phyloP scores from a whole-genome alignment of 352 stramenopile species.

The Phytophthora rubi region DNA sequence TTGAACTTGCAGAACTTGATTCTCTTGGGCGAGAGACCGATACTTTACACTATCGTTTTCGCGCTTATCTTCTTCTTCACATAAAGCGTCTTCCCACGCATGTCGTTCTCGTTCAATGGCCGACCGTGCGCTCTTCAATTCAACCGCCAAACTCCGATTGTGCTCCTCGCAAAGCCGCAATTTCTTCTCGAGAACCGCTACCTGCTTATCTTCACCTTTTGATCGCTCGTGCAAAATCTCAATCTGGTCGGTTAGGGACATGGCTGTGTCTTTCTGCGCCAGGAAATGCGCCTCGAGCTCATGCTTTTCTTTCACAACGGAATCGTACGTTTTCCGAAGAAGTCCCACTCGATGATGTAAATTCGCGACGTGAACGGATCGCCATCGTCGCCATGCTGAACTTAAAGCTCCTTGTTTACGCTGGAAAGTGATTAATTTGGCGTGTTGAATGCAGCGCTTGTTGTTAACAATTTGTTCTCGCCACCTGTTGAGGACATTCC shows the following conservation, averaged over 20 bases:
- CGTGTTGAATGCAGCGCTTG: conserved; percentile 31
- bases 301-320: conserved; percentile 42
- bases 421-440: conserved; percentile 28
- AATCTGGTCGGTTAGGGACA: conserved; percentile 53
- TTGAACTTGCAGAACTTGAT: conserved; percentile 32
- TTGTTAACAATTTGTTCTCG: conserved; percentile 12
- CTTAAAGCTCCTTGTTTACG: conserved; percentile 18
- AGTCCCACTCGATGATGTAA: conserved; percentile 28
- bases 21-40: conserved; percentile 44
- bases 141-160: conserved; percentile 25
- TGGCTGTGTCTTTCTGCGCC: conserved; percentile 41
- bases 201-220: conserved; percentile 36
- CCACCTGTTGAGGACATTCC: conserved; percentile 35
- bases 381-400: conserved; percentile 57
- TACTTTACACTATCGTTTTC: conserved; percentile 35
- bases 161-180: conserved; percentile 41
- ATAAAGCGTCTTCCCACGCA: conserved; percentile 37
- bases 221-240: conserved; percentile 34
- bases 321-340: conserved; percentile 22
- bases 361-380: conserved; percentile 18
- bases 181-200: conserved; percentile 43
- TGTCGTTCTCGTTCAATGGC: conserved; percentile 37
- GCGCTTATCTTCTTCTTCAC: conserved; percentile 34
- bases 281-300: conserved; percentile 53
- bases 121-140: conserved; percentile 27